Evolutionary conservation across 1,284 basidiomycete genomes (phyloP), one percentile per base, ranked within the genome.

Genomic region (Entoloma clypeatum): DNA sequence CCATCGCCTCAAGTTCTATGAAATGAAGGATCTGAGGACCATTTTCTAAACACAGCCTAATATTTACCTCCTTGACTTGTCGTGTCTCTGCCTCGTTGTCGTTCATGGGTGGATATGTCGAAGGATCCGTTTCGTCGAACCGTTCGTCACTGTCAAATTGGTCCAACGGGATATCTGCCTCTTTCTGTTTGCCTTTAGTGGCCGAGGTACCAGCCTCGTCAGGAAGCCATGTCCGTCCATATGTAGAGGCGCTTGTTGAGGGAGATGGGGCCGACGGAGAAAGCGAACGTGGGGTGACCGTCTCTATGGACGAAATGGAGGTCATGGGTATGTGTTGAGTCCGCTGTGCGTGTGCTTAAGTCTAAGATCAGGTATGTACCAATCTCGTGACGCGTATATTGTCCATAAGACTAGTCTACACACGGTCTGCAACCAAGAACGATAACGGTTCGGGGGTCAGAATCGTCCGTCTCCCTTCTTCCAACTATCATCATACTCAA

Each of bases 1-100:
- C 86, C 85, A 88, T 28, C 73, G 73, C 45, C 72, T 71, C 14
- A 89, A 67, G 46, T 77, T 89, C 86, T 89, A 32, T 24, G 29
- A 35, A 8, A 37, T 30, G 34, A 37, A 32, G 44, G 30, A 41
- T 48, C 21, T 45, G 34, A 7, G 29, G 29, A 39, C 26, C 31
- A 36, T 13, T 28, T 21, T 19, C 13, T 17, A 18, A 14, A 44
- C 26, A 10, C 8, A 34, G 22, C 28, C 42, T 25, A n/a, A 22
- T 36, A 18, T 31, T 41, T 59, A 84, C 86, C 76, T 88, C 82
- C 65, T 79, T 72, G 14, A 89, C 67, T 44, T 76, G 67, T 45
- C 76, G 72, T 26, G 81, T 77, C 50, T 88, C 86, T 39, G 72
- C 69, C 25, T 72, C 72, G 23, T 79, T 78, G 46, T 84, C 79